Evolutionary conservation across 345 rosid species (phyloP), one percentile per base, ranked within the genome.

Genomic region (Salix koriyanagi): DNA sequence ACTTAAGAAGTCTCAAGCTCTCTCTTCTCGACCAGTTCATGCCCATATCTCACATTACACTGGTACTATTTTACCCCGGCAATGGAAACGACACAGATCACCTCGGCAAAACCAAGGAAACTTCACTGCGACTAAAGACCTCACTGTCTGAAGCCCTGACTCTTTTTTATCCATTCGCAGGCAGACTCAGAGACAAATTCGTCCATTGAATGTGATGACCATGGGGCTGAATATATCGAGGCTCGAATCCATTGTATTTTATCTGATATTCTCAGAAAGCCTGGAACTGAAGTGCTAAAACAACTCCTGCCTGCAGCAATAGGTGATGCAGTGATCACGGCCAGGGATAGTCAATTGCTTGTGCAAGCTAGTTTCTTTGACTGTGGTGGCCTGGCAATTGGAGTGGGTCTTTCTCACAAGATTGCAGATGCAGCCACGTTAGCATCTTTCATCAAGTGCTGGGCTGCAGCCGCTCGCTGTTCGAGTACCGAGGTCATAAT

Each of bases 121-220:
- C 56, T 73, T 75, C 73, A 15, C 65, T 65, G 21, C 70, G 25
- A 10, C 71, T 75, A 18, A 69, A 76, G 67, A 41, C 41, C 28
- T 76, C 79, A 6, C 19, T 76, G 15, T 76, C 79, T 28, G 46
- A 76, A 42, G 61, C 79, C 54, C n/a, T 69, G 36, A 69, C 73
- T 13, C 74, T 28, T 2, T 76, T 69, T 30, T 69, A 69, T 60
- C 79, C 79, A 19, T 26, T 76, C 30, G 74, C 79, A 19, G 79
- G 79, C 32, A 76, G 74, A 41, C 21, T 76, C 34, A 70, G 11
- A 32, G 74, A 70, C 15, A 76, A n/a, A 76, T 62, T 25, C 1
- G 15, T 76, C 11, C 5, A 36, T 86, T 3, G 86, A 85, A 2
- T 88, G 91, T 50, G 79, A 80, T 54, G 91, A 89, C 73, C 69